A percentile compares a stretch with the other conserved stretches of the same genome.
Evolutionary conservation across 306 rosid species (phyloP).

Genomic region (Acacia acuminata): DNA sequence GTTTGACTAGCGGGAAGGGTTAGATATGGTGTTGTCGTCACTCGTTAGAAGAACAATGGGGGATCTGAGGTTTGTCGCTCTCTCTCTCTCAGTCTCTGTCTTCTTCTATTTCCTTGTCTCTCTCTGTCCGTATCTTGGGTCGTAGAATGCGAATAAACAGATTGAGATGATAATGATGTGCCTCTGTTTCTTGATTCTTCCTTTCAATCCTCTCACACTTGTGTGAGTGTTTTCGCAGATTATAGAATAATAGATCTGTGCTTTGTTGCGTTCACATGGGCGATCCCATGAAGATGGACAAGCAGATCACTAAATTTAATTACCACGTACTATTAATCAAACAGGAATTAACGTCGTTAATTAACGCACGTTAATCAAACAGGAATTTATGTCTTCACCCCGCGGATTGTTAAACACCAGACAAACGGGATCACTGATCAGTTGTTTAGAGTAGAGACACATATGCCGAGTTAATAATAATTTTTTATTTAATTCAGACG

Average conservation of each 20-base stretch:
- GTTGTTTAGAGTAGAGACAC: no score
- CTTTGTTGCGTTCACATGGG: slow-evolving; percentile 22
- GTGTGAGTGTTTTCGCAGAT: not conserved
- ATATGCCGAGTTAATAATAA: no score
- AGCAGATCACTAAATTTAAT: not conserved
- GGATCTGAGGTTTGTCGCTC: slow-evolving; percentile 63
- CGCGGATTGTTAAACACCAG: no score
- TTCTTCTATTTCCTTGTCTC: not conserved
- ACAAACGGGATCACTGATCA: no score
- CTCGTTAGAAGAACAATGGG: slow-evolving; percentile 23
- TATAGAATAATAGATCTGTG: slow-evolving; percentile 14
- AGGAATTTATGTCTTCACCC: not conserved
- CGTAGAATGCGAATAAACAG: not conserved
- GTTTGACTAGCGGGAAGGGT: slow-evolving; percentile 28
- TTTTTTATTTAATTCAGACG: no score
- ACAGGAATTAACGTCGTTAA: not conserved
- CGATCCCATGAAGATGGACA: not conserved
- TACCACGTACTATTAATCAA: not conserved
- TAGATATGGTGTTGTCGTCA: slow-evolving; percentile 20
- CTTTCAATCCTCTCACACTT: not conserved
- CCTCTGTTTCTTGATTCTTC: not conserved
- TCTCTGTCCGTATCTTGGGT: slow-evolving; percentile 19
- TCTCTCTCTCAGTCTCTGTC: slow-evolving; percentile 33
- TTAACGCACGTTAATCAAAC: not conserved
- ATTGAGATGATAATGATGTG: slow-evolving; percentile 34